Percentiles rank a stretch among this genome's conserved stretches.
phyloP scores from a whole-genome alignment of 805 yeast species.

The Sugiyamaella lignohabitans region DNA sequence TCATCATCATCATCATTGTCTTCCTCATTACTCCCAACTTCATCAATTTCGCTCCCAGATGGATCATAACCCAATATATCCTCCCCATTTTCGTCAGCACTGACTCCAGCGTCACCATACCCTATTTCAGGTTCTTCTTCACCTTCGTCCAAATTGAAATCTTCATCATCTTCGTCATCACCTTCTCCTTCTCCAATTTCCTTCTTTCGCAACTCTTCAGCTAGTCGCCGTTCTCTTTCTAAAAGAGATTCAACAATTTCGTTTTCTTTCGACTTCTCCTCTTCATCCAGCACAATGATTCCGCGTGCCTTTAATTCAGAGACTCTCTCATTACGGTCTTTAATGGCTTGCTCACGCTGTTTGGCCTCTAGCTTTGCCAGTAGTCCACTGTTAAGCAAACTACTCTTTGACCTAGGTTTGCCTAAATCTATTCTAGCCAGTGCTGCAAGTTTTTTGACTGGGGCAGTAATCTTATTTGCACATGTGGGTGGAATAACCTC shows the following conservation, averaged over 20 bases:
- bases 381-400: conserved; percentile 3
- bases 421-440: conserved; percentile 12
- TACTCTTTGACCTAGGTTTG: not conserved
- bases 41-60: no score
- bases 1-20: conserved; percentile 11
- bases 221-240: conserved; percentile 19
- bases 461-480: conserved; percentile 7
- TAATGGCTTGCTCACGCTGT: conserved; percentile 18
- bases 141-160: conserved; percentile 5
- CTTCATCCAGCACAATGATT: conserved; percentile 15
- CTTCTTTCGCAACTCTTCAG: conserved; percentile 16
- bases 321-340: conserved; percentile 15
- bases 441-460: conserved; percentile 10
- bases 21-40: not conserved
- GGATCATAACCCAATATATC: not conserved
- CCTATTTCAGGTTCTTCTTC: conserved; percentile 8
- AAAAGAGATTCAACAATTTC: conserved; percentile 20
- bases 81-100: not conserved
- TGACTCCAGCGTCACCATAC: conserved; percentile 3
- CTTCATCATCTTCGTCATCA: conserved; percentile 11
- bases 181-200: conserved; percentile 15
- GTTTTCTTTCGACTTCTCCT: conserved; percentile 16
- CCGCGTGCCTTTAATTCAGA: conserved; percentile 18
- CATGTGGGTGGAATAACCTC: conserved; percentile 20
- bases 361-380: conserved; percentile 12